Conservation (phyloP, 768 basidiomycete species). For the Agaricus bisporus region DNA sequence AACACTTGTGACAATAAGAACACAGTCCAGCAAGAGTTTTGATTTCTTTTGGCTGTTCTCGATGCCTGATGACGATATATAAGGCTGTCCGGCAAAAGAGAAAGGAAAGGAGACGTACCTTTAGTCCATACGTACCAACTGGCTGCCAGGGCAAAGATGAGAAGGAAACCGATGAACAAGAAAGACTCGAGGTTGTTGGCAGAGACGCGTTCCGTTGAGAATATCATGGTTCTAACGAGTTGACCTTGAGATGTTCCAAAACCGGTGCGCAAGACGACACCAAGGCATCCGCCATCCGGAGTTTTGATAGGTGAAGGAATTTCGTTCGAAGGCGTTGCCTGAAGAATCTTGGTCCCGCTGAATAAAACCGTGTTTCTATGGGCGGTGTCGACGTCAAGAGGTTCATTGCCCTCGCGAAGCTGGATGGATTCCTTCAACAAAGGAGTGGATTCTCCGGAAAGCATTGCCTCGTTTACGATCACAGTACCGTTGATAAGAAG, state of each 20-base stretch:
- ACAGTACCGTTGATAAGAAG: constrained; percentile 88
- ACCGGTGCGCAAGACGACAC: constrained; percentile 88
- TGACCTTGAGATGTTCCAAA: constrained; percentile 98
- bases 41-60: constrained; percentile 91
- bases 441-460: constrained; percentile 97
- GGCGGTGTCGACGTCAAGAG: constrained; percentile 75
- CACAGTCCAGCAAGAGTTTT: constrained; percentile 91
- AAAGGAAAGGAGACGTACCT: constrained; percentile 39
- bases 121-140: constrained; percentile 98
- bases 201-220: constrained; percentile 93
- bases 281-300: constrained; percentile 90
- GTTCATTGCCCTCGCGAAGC: constrained; percentile 67
- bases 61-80: constrained; percentile 50
- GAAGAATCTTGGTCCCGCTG: constrained; percentile 95
- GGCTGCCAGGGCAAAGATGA: constrained; percentile 96
- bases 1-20: constrained; percentile 94
- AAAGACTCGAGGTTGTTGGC: constrained; percentile 96
- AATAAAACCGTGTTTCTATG: constrained; percentile 91
- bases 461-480: constrained; percentile 99
- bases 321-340: constrained; percentile 53
- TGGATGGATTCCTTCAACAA: constrained; percentile 94
- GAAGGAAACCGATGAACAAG: constrained; percentile 95
- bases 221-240: constrained; percentile 98
- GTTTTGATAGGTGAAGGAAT: constrained; percentile 48
- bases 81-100: not conserved